Conservation (phyloP, 140 eudicot species). For the Erigeron philadelphicus region DNA sequence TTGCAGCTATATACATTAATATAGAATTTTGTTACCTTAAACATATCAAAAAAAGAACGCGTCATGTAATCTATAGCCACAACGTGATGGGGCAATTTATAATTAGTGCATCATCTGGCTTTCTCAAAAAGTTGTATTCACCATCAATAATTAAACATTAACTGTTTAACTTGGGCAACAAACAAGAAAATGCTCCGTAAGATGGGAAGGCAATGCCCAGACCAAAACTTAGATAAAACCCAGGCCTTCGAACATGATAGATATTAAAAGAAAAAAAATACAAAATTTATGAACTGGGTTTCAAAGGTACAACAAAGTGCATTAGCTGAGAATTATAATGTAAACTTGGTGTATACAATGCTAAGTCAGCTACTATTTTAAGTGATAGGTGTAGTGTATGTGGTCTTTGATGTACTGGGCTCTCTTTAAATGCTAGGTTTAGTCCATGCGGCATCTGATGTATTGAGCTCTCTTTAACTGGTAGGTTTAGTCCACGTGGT, state of each 20-base stretch:
- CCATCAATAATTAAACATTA: background rate
- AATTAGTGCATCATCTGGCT: background rate
- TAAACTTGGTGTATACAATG: conserved; percentile 7
- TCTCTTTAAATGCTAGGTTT: conserved; percentile 41
- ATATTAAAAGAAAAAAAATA: background rate
- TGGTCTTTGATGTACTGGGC: background rate
- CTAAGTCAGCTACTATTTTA: conserved; percentile 22
- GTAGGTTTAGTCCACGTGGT: conserved; percentile 79
- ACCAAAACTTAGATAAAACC: background rate
- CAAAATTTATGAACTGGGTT: background rate
- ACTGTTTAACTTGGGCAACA: no score
- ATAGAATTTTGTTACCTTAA: no score
- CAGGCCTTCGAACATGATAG: background rate
- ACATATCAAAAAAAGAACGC: no score
- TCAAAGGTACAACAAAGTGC: background rate
- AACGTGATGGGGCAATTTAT: no score
- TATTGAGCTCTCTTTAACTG: conserved; percentile 23
- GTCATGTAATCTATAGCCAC: background rate
- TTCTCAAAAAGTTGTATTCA: background rate
- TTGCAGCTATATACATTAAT: no score
- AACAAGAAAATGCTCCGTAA: background rate
- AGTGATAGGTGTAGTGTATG: conserved; percentile 56
- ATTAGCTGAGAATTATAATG: background rate
- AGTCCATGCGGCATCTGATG: conserved; percentile 85
- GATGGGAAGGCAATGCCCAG: background rate